A percentile compares a stretch with the other conserved stretches of the same genome.
phyloP scores from a whole-genome alignment of 306 rosid genomes.

The Pterocarpus macrocarpus region DNA sequence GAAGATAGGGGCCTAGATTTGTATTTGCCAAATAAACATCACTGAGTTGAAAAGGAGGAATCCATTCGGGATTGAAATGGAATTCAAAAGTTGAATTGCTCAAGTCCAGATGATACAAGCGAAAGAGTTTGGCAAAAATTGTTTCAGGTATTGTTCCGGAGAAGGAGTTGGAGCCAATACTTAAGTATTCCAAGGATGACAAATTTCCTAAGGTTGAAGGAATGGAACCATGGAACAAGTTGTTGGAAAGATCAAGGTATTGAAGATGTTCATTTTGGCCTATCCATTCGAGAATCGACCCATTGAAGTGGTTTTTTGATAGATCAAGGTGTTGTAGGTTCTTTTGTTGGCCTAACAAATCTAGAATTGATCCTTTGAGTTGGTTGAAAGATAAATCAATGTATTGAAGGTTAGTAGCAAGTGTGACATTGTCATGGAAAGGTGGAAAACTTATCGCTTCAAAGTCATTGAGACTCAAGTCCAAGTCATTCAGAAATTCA shows the following conservation, averaged over 20 bases:
- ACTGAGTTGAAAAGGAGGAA: neutral
- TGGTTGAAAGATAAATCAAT: too few species aligned
- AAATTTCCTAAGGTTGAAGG: slow-evolving; percentile 21
- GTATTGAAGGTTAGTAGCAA: too few species aligned
- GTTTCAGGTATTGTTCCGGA: neutral
- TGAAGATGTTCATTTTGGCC: neutral
- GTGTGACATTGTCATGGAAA: too few species aligned
- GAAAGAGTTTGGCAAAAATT: neutral
- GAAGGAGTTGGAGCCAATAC: neutral
- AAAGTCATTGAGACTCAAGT: too few species aligned
- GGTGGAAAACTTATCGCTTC: too few species aligned
- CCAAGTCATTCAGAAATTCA: too few species aligned
- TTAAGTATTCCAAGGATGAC: neutral
- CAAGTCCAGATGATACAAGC: neutral
- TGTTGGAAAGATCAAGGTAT: neutral
- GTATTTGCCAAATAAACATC: neutral
- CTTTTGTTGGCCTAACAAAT: too few species aligned
- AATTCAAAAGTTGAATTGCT: neutral
- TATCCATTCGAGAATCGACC: neutral
- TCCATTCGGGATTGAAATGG: neutral
- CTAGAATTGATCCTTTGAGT: too few species aligned
- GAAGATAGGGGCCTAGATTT: slow-evolving; percentile 13
- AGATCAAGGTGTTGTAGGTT: neutral
- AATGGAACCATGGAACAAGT: neutral
- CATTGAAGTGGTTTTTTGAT: neutral